Evolutionary conservation across 2,329 filamentous ascomycete genomes (phyloP).

Genomic region (Penicillium occitanis): DNA sequence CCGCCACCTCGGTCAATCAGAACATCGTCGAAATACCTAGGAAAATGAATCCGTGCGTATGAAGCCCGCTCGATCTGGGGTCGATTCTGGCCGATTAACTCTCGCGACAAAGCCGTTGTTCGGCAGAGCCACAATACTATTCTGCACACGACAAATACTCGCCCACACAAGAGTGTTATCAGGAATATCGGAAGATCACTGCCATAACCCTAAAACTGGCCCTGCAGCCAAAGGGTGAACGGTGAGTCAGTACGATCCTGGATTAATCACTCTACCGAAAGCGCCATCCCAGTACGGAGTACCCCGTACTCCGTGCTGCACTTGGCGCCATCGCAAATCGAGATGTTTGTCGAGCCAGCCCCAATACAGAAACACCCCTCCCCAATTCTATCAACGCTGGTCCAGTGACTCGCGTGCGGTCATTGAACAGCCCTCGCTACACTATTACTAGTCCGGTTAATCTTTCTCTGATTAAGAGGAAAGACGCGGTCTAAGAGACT

Average conservation of each 20-base stretch:
- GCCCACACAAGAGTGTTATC: background rate
- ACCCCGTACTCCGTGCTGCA: conserved; percentile 1
- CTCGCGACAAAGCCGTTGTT: background rate
- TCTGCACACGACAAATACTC: conserved; percentile 2
- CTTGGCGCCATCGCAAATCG: conserved; percentile 6
- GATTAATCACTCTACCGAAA: background rate
- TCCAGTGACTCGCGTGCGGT: background rate
- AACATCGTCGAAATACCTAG: background rate
- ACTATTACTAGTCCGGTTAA: background rate
- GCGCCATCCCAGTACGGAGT: conserved; percentile 3
- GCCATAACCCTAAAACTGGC: background rate
- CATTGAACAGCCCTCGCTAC: conserved; percentile 8
- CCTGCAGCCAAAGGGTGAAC: background rate
- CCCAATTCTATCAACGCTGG: background rate
- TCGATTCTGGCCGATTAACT: conserved; percentile 6
- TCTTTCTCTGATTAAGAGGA: background rate
- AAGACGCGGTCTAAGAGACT: conserved; percentile 8
- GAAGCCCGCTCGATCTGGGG: background rate
- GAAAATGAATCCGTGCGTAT: conserved; percentile 5
- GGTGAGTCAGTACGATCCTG: background rate
- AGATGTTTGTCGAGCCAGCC: background rate
- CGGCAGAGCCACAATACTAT: background rate
- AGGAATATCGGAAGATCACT: conserved; percentile 3
- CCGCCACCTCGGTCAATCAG: background rate
- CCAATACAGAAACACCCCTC: background rate